These are phyloP conservation scores for Zelonia costaricensis DNA, from an alignment of 208 protist genomes.

Conservation along the genomic window DNA sequence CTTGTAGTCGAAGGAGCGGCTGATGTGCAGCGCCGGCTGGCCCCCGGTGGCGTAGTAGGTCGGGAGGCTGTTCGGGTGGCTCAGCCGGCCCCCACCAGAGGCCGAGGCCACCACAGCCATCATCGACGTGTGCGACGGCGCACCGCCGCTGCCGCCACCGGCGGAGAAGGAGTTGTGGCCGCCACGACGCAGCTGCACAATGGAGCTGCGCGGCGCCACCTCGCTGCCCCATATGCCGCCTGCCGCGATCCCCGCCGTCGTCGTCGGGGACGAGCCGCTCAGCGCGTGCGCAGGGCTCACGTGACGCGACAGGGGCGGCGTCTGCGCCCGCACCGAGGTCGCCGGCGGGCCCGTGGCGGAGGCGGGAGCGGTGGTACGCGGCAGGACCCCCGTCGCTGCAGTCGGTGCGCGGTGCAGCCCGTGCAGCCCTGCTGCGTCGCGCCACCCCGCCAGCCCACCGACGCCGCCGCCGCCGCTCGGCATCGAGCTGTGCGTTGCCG, in stretches of 20 bases:
- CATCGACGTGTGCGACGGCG: not conserved
- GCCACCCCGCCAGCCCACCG: not conserved
- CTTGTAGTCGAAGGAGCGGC: constrained; percentile 37
- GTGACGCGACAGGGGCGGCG: not conserved
- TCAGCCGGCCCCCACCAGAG: not conserved
- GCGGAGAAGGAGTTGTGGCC: too few relatives aligned
- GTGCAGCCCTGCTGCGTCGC: not conserved
- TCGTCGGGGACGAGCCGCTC: too few relatives aligned
- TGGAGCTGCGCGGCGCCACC: not conserved
- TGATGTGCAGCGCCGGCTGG: constrained; percentile 25
- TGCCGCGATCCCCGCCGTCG: not conserved
- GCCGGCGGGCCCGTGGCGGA: too few relatives aligned
- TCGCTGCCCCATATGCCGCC: not conserved
- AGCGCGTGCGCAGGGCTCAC: too few relatives aligned
- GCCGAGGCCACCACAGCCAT: not conserved
- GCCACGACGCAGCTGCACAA: constrained; percentile 1
- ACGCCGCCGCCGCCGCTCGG: not conserved
- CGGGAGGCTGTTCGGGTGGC: constrained; percentile 18
- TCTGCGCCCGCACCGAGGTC: not conserved
- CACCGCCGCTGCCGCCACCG: too few relatives aligned
- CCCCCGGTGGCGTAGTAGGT: constrained; percentile 18
- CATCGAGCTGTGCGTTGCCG: constrained; percentile 16
- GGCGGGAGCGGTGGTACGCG: not conserved
- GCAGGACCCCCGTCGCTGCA: not conserved
- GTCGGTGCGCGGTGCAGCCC: not conserved